Evolutionary conservation across 2,329 filamentous ascomycete species (phyloP), one percentile per base, ranked within the genome.

Genomic region (Curvularia sp.): DNA sequence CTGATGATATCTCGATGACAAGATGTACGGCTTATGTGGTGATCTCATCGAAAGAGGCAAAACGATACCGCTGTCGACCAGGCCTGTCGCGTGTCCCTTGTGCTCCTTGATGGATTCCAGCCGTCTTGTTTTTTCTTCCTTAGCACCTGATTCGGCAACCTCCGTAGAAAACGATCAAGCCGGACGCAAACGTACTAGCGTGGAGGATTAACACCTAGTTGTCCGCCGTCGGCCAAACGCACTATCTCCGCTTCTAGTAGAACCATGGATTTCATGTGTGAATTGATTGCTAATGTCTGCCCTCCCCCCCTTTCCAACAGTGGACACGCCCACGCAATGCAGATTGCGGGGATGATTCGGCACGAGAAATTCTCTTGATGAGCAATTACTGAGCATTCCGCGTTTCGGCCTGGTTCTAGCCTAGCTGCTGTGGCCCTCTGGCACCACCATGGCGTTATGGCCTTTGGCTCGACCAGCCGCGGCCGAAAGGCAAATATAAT

Each of bases 241-340:
- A 53, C 49, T 51, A 55, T 42, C 49, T 59, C 53, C 42, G 48
- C 50, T 52, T 31, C 33, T 58, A 59, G 55, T 48, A 55, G 53
- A 57, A 65, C 53, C 47, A 50, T 54, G 54, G 61, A 65, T 52
- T 59, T 48, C 42, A 55, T 51, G 49, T 60, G 61, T 61, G 57
- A 65, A 55, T 50, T 59, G 56, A 65, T 63, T 65, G 63, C 63
- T 65, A 65, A 65, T 60, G 43, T 48, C 54, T 55, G 54, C 52
- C 60, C 54, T 55, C 52, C 52, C 60, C 28, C 15, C 31, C 33
- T 4, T 31, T 31, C 30, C 48, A 28, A 58, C 46, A 47, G 38
- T 43, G 31, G 26, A 7, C 30, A 51, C 59, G 31, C 53, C 58
- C 53, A 58, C 53, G 58, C 48, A 50, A 22, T 38, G 33, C 50